Evolutionary conservation across 257 asterid genomes (phyloP), one percentile per base, ranked within the genome.

Genomic region (Solanum medicagineum): DNA sequence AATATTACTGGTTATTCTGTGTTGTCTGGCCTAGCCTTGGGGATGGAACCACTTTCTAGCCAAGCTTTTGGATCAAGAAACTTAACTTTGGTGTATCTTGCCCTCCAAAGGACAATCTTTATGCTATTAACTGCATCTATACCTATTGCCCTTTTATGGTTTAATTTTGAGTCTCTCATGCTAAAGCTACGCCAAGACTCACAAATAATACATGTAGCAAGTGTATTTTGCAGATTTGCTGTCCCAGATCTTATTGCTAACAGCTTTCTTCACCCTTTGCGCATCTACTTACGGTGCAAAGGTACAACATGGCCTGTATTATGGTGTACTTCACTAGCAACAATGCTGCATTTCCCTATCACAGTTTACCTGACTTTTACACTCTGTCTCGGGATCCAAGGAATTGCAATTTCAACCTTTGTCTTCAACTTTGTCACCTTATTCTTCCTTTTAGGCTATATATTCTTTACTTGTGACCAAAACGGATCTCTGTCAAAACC

Each of bases 31-130:
- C 92, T 96, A 22, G 96, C 99, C 84, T 91, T 92, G 91, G 99
- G 99, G 79, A 94, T 96, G 99, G 99, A 96, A 84, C 99, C 98
- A 15, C 88, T 96, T 68, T 96, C 98, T 85, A 93, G 94, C 90
- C 98, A 94, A 87, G 97, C 98, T 88, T 93, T 94, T 80, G 99
- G 99, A 14, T 93, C 99, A 62, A 92, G 87, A 91, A 94, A 95
- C 91, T 86, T 88, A 54, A 85, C 90, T 83, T 84, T 91, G 69
- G 84, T 90, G 66, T 88, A 91, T 85, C 91, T 88, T 68, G 92
- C 92, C 85, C 97, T 96, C 60, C 94, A 89, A 84, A 89, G 95
- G 88, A 94, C 95, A 45, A 92, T 94, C 9, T 57, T 90, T 51
- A 84, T 96, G 90, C 81, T 96, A 88, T 94, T 96, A 47, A 84